A percentile compares a stretch with the other conserved stretches of the same genome.
Conservation (phyloP, 768 basidiomycete genomes). For the Leccinellum albellum region DNA sequence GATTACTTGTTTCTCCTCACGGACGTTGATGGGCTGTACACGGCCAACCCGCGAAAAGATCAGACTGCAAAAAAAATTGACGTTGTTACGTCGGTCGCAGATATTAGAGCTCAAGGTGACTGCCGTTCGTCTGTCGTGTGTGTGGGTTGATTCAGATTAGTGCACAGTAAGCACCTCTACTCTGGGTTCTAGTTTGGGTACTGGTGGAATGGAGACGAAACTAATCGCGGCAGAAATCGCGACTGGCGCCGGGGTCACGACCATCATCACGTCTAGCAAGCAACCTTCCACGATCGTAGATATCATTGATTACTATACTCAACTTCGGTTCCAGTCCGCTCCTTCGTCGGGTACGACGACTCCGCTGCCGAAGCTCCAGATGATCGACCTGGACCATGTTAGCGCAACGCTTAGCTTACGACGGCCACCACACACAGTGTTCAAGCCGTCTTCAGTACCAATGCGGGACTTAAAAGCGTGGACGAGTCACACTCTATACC, state of each 20-base stretch:
- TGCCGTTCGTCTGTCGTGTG: not conserved
- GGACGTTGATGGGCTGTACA: slow-evolving; percentile 95
- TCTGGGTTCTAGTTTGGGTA: slow-evolving; percentile 88
- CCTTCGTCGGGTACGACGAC: slow-evolving; percentile 33
- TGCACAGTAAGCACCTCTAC: slow-evolving; percentile 83
- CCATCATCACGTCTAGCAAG: slow-evolving; percentile 85
- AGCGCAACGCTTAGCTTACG: slow-evolving; percentile 19
- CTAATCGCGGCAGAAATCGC: slow-evolving; percentile 98
- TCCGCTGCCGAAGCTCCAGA: slow-evolving; percentile 22
- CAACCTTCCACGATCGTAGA: slow-evolving; percentile 67
- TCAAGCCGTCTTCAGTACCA: slow-evolving; percentile 68
- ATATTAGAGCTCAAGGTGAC: slow-evolving; percentile 77
- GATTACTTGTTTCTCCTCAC: slow-evolving; percentile 96
- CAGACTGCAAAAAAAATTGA: slow-evolving; percentile 76
- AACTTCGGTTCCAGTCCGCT: slow-evolving; percentile 36
- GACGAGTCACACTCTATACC: slow-evolving; percentile 93
- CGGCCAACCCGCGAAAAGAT: slow-evolving; percentile 91
- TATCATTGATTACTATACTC: slow-evolving; percentile 76
- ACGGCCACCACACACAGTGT: slow-evolving; percentile 85
- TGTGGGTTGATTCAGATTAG: not conserved
- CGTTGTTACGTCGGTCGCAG: slow-evolving; percentile 76
- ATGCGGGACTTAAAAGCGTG: slow-evolving; percentile 88
- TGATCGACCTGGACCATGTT: slow-evolving; percentile 24
- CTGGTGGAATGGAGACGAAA: slow-evolving; percentile 99
- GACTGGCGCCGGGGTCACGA: slow-evolving; percentile 90